Evolutionary conservation across 768 basidiomycete genomes (phyloP), one percentile per base, ranked within the genome.

Genomic region (Auricularia auricula-judae): DNA sequence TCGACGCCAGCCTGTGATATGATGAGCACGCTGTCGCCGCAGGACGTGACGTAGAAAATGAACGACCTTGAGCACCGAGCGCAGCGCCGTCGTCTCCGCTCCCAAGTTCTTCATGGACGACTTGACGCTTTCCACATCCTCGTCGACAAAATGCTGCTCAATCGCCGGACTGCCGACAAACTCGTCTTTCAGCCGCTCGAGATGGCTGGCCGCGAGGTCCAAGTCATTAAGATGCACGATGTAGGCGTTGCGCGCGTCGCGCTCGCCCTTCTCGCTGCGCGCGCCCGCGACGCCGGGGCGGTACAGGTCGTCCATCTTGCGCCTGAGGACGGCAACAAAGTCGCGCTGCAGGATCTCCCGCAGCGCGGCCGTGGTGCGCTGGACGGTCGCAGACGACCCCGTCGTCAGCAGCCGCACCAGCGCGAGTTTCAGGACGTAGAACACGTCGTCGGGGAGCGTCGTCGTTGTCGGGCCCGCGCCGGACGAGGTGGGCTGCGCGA

Each of bases 181-280:
- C 67, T 94, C 91, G 63, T 81, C 83, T 4, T 86, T 76, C 23
- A 99, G 78, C 59, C 89, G 85, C 62, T 95, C 92, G 73, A 95
- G 83, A 76, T 99, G 94, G 4, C 85, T 88, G 3, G 86, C 86
- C 2, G 95, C 98, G 18, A 93, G 74, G 72, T 98, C 94, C n/a
- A 99, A 80, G 73, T 99, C 93, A 72, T 99, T 99, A 62, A 98
- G 78, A 56, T 90, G 82, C 42, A 95, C 97, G 65, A 96, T 89
- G 72, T 93, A 98, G 2, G 86, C 79, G 44, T 80, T 74, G 53
- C 91, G 81, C 67, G 86, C 87, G 65, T 98, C 95, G 69, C 84
- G 81, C 70, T 97, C 95, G 23, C 77, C 81, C 72, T 86, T 90
- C 66, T 96, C 95, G 1, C 81, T 81, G 39, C 86, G 83, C 35